These are phyloP conservation scores for Pisolithus orientalis DNA, from an alignment of 768 basidiomycete genomes.

Conservation along the genomic window DNA sequence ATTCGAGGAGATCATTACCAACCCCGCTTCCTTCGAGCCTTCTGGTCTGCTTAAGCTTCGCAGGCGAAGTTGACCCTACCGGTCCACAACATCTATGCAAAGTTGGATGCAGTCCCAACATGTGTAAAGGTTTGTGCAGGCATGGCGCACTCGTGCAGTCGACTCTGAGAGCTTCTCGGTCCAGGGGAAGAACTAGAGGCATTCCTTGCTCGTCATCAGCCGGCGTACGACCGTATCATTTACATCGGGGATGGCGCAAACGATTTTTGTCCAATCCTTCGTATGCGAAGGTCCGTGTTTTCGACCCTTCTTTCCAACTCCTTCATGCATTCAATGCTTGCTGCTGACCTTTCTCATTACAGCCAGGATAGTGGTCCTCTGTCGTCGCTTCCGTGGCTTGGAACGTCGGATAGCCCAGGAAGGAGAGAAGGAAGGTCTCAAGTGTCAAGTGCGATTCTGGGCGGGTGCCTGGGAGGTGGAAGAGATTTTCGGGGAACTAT, in stretches of 20 bases:
- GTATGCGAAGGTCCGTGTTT: constrained; percentile 56
- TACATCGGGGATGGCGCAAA: constrained; percentile 95
- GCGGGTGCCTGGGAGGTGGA: constrained; percentile 96
- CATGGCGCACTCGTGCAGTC: not conserved
- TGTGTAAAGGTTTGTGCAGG: constrained; percentile 80
- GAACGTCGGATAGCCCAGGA: constrained; percentile 73
- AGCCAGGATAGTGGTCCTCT: constrained; percentile 83
- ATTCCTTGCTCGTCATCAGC: constrained; percentile 58
- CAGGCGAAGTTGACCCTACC: constrained; percentile 63
- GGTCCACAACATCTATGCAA: constrained; percentile 79
- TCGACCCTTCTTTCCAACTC: constrained; percentile 8
- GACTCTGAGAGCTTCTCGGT: not conserved
- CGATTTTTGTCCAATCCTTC: constrained; percentile 90
- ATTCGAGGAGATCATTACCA: constrained; percentile 86
- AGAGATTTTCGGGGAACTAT: constrained; percentile 51
- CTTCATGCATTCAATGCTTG: not conserved
- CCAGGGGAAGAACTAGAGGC: constrained; percentile 88
- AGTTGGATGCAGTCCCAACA: constrained; percentile 90
- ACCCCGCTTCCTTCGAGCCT: constrained; percentile 79
- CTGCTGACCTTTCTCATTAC: not conserved
- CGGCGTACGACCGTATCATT: constrained; percentile 67
- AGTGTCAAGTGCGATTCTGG: constrained; percentile 78
- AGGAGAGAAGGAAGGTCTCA: constrained; percentile 56
- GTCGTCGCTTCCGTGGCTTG: constrained; percentile 72
- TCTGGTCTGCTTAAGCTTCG: constrained; percentile 67